Evolutionary conservation across 768 basidiomycete genomes (phyloP).

Genomic region (Boletus sensibilis): DNA sequence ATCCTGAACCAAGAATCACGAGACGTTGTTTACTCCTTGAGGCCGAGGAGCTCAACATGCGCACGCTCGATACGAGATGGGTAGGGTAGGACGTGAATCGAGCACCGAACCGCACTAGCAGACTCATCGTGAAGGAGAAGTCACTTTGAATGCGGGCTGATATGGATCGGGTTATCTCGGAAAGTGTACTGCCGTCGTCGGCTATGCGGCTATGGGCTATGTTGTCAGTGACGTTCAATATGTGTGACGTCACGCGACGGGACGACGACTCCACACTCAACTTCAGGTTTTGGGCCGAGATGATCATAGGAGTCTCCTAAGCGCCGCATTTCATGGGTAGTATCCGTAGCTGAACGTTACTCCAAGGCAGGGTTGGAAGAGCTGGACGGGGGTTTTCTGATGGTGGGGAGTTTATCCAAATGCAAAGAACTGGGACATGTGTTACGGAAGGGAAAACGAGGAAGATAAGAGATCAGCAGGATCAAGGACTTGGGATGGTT

Average conservation of each 20-base stretch:
- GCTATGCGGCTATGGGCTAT: no score
- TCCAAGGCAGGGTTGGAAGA: no score
- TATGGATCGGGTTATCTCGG: constrained; percentile 17
- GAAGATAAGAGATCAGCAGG: neutral
- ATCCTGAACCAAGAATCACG: constrained; percentile 73
- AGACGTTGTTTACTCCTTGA: constrained; percentile 41
- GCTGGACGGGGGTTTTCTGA: constrained; percentile 31
- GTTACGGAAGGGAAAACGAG: neutral
- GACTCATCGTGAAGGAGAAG: constrained; percentile 11
- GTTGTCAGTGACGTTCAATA: neutral
- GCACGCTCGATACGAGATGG: constrained; percentile 12
- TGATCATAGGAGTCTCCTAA: no score
- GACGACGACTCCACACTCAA: constrained; percentile 17
- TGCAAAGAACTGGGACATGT: constrained; percentile 38
- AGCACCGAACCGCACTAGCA: constrained; percentile 11
- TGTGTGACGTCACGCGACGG: constrained; percentile 9
- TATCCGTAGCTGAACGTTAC: no score
- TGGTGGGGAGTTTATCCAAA: constrained; percentile 42
- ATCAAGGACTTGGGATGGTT: constrained; percentile 39
- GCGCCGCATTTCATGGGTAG: no score
- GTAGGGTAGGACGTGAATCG: neutral
- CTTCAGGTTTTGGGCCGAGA: neutral
- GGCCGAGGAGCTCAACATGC: constrained; percentile 41
- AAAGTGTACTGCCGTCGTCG: neutral
- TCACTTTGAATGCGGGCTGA: neutral